Evolutionary conservation across 176 grass and related monocot species (phyloP).

Genomic region (Phoenix roebelenii): DNA sequence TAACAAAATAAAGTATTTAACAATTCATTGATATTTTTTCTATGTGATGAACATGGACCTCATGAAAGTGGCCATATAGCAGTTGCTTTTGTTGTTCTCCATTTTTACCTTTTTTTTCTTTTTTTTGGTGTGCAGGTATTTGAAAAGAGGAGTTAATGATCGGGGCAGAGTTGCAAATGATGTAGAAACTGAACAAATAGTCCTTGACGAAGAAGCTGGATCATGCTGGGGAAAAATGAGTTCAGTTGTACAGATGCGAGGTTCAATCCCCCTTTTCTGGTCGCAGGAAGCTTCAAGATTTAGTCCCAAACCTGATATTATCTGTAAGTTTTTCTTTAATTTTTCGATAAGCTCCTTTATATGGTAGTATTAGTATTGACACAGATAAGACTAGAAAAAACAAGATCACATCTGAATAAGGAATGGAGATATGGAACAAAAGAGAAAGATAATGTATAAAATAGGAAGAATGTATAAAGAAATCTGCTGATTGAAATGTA

Average conservation of each 20-base stretch:
- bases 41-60: too few relatives aligned
- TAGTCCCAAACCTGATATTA: constrained; percentile 98
- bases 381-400: background rate
- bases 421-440: background rate
- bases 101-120: constrained; percentile 4
- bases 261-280: constrained; percentile 97
- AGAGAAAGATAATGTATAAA: background rate
- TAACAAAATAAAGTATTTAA: too few relatives aligned
- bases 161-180: constrained; percentile 96
- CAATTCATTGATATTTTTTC: too few relatives aligned
- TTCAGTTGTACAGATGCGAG: constrained; percentile 87
- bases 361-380: too few relatives aligned
- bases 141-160: constrained; percentile 97
- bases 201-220: constrained; percentile 85
- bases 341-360: too few relatives aligned
- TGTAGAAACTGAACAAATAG: constrained; percentile 96
- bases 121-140: constrained; percentile 42
- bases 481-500: background rate
- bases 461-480: background rate
- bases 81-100: constrained; percentile 7
- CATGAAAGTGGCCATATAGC: background rate
- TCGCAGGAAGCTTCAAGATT: constrained; percentile 86
- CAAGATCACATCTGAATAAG: background rate
- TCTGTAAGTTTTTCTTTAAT: constrained; percentile 37
- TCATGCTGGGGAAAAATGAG: constrained; percentile 87